Evolutionary conservation across 2,329 filamentous ascomycete genomes (phyloP).

Genomic region (Cordyceps sp.): DNA sequence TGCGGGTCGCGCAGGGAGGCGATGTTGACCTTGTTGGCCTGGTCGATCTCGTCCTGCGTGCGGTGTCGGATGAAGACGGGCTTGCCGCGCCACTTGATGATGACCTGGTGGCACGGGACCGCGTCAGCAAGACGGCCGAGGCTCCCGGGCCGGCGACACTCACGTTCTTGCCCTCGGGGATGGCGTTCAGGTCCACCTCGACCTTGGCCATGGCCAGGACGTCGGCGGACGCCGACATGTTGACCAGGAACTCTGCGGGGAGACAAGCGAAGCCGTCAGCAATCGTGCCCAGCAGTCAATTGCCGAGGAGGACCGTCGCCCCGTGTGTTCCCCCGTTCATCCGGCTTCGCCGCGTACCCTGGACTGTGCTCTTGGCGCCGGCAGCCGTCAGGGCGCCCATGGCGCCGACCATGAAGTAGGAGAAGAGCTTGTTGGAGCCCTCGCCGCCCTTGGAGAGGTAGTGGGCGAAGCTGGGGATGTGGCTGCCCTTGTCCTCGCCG

Average conservation of each 20-base stretch:
- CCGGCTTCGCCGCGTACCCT: too few relatives aligned
- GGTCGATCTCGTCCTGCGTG: conserved; percentile 79
- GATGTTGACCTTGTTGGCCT: conserved; percentile 81
- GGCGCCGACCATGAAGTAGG: conserved; percentile 96
- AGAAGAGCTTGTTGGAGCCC: conserved; percentile 70
- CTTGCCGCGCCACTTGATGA: conserved; percentile 99
- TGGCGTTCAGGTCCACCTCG: conserved; percentile 80
- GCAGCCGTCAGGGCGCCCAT: conserved; percentile 85
- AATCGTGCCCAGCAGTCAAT: too few relatives aligned
- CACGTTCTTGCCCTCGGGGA: conserved; percentile 99
- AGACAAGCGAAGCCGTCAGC: too few relatives aligned
- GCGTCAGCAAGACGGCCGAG: too few relatives aligned
- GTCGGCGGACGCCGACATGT: conserved; percentile 98
- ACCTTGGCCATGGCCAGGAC: conserved; percentile 99
- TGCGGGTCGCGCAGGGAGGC: conserved; percentile 79
- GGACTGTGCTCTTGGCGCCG: conserved; percentile 93
- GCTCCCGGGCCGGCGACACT: too few relatives aligned
- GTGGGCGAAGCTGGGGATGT: conserved; percentile 78
- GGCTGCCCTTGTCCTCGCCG: conserved; percentile 37
- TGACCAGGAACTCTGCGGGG: conserved; percentile 98
- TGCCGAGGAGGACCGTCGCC: too few relatives aligned
- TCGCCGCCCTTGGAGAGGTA: conserved; percentile 59
- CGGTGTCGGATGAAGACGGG: conserved; percentile 99
- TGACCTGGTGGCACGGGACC: too few relatives aligned
- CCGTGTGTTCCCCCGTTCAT: too few relatives aligned